Evolutionary conservation across 768 basidiomycete species (phyloP), one percentile per base, ranked within the genome.

Genomic region (Boletus speciosus): DNA sequence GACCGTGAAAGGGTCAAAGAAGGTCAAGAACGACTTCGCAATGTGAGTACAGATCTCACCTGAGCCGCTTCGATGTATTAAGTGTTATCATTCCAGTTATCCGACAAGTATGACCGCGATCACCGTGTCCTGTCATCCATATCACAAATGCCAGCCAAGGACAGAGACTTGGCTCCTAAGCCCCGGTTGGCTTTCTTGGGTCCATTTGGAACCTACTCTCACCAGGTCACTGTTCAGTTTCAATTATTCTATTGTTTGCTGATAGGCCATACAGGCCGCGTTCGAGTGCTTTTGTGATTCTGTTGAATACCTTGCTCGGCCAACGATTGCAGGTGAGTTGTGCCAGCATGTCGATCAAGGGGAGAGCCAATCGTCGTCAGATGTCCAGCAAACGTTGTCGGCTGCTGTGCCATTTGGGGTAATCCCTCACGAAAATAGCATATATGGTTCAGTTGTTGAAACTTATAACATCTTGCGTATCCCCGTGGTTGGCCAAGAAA

Each of bases 81-180:
- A 61, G 41, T 15, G 49, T 38, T 46, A 53, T n/a, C 38, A 41
- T 42, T 44, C 12, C 56, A 93, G 90, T 77, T 93, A 19, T 91
- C 90, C 16, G 90, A 93, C 70, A 91, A 89, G 71, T 93, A 85
- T 61, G 90, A 92, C 73, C 86, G 90, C 41, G 88, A 19, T 66
- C 83, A 87, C 43, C 78, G 88, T 47, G 79, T 79, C 45, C 72
- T 82, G 49, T 66, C 68, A 15, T 60, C 80, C 80, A 58, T 76
- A 43, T 65, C 76, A 41, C 73, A 70, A 52, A 63, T 81, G 49
- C 76, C 86, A 46, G 76, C 72, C 50, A 86, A 86, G 66, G 88
- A 90, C 56, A 77, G 86, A 63, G 88, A 88, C 55, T 59, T 70
- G 27, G 79, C 82, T 19, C 81, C 85, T 31, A 66, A 54, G 39